phyloP scores from a whole-genome alignment of 1,139 yeast genomes.

The Kazachstania sp. region DNA sequence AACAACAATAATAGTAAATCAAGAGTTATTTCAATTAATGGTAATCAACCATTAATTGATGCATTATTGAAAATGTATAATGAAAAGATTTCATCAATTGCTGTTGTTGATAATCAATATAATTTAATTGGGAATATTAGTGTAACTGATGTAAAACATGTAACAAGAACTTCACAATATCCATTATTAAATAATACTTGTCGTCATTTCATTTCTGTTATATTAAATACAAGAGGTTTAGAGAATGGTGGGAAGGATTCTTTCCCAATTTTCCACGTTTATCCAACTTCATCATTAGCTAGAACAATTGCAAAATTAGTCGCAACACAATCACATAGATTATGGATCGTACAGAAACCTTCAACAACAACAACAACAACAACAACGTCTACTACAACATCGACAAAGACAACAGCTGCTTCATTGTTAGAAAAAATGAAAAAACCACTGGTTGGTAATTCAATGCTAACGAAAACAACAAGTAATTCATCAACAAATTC shows the following conservation, averaged over 20 bases:
- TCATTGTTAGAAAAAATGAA: not conserved
- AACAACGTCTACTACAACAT: not conserved
- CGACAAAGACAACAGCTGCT: not conserved
- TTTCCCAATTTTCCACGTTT: constrained; percentile 90
- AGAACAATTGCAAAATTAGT: constrained; percentile 89
- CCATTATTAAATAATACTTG: constrained; percentile 72
- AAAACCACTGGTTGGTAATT: not conserved
- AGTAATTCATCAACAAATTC: not conserved
- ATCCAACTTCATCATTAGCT: constrained; percentile 65
- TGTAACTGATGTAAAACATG: constrained; percentile 81
- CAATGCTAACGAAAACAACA: not conserved
- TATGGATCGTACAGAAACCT: constrained; percentile 80
- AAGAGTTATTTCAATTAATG: constrained; percentile 65
- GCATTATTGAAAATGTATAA: constrained; percentile 78
- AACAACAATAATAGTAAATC: constrained; percentile 9
- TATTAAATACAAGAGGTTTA: constrained; percentile 75
- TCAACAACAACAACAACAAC: not conserved
- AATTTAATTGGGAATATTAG: constrained; percentile 82
- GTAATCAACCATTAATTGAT: constrained; percentile 75
- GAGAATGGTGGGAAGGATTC: constrained; percentile 82
- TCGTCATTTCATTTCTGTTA: constrained; percentile 75
- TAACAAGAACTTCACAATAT: constrained; percentile 74
- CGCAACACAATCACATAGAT: constrained; percentile 85
- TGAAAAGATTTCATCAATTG: constrained; percentile 76
- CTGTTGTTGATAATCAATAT: constrained; percentile 75